Conservation (phyloP, 768 basidiomycete genomes). For the Pleurotus citrinopileatus region DNA sequence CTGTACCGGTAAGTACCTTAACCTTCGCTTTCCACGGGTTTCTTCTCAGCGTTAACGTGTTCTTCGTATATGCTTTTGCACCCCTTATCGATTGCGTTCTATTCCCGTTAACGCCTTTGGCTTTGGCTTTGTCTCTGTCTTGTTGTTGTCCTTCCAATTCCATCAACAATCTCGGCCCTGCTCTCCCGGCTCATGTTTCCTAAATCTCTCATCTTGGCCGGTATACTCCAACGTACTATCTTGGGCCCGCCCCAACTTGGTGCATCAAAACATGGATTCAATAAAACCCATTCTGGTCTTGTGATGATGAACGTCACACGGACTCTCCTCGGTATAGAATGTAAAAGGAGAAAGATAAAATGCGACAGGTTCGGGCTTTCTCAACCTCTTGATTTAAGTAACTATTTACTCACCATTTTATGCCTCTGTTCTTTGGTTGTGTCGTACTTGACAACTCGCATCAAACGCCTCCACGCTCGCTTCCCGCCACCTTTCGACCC, state of each 20-base stretch:
- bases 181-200: constrained; percentile 15
- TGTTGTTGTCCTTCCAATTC: neutral
- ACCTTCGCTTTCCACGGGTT: constrained; percentile 15
- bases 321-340: constrained; percentile 46
- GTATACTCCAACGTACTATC: neutral
- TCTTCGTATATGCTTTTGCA: constrained; percentile 15
- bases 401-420: constrained; percentile 7
- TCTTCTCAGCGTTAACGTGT: constrained; percentile 21
- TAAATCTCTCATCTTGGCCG: neutral
- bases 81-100: constrained; percentile 21
- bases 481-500: neutral
- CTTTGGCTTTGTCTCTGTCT: no score
- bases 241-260: neutral
- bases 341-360: constrained; percentile 84
- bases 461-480: neutral
- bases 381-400: neutral
- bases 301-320: constrained; percentile 29
- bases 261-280: constrained; percentile 17
- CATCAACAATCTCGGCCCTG: constrained; percentile 8
- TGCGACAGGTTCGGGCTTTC: constrained; percentile 65
- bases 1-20: constrained; percentile 66
- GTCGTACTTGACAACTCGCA: constrained; percentile 3
- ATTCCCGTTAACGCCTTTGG: neutral
- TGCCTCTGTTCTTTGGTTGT: constrained; percentile 17
- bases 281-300: constrained; percentile 17